Percentiles rank a stretch among this genome's conserved stretches.
Evolutionary conservation across 2,329 filamentous ascomycete genomes (phyloP).

Genomic region (Penicillium sp.): DNA sequence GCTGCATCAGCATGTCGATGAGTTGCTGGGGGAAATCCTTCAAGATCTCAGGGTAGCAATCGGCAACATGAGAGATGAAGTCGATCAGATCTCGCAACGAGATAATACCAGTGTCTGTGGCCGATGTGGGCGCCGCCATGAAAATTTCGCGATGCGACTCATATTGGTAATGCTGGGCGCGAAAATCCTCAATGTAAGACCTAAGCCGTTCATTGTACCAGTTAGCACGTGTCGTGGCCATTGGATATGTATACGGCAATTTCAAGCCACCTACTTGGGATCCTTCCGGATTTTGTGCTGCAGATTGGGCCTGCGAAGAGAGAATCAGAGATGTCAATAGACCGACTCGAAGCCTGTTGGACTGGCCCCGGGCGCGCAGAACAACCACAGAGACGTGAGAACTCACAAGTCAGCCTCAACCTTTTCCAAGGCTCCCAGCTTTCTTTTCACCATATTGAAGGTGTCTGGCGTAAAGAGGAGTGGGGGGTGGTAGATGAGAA

Average conservation of each 20-base stretch:
- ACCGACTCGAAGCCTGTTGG: slow-evolving; percentile 3
- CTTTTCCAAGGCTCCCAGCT: slow-evolving; percentile 90
- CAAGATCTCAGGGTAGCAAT: slow-evolving; percentile 84
- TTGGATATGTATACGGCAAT: neutral
- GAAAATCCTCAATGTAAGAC: slow-evolving; percentile 86
- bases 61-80: slow-evolving; percentile 87
- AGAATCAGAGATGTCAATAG: slow-evolving; percentile 26
- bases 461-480: slow-evolving; percentile 4
- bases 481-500: slow-evolving; percentile 48
- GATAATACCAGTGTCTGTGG: slow-evolving; percentile 73
- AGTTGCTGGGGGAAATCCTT: slow-evolving; percentile 74
- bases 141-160: slow-evolving; percentile 89
- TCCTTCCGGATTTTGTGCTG: slow-evolving; percentile 90
- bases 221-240: slow-evolving; percentile 6
- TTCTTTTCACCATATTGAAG: slow-evolving; percentile 71
- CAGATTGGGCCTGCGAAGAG: slow-evolving; percentile 63
- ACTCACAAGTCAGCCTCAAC: slow-evolving; percentile 80
- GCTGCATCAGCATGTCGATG: slow-evolving; percentile 72
- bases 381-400: neutral
- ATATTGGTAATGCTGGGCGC: slow-evolving; percentile 87
- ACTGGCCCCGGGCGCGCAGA: slow-evolving; percentile 8
- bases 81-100: slow-evolving; percentile 90
- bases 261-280: slow-evolving; percentile 59
- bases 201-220: slow-evolving; percentile 40
- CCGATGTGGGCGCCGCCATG: slow-evolving; percentile 73